Evolutionary conservation across 257 asterid genomes (phyloP), one percentile per base, ranked within the genome.

Genomic region (Rehmannia glutinosa): DNA sequence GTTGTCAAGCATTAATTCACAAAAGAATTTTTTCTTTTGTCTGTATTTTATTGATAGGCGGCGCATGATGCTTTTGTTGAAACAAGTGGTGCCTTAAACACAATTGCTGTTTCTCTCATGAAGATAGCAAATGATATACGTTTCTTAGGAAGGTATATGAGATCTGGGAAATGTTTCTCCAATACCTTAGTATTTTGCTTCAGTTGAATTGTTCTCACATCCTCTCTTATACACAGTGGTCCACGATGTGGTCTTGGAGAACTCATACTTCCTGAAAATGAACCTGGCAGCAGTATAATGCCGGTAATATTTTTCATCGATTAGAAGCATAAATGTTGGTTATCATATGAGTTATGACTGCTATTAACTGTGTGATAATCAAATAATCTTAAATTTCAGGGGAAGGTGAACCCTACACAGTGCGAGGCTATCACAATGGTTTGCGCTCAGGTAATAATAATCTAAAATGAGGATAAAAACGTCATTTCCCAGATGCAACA

Each of bases 211-310:
- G 73, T 65, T 62, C 66, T 73, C 51, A 80, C 70, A 55, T 68
- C 51, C n/a, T 49, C 47, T 71, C 62, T 54, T 50, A 5, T 78
- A 65, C 57, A 17, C 91, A 93, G 99, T 80, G 97, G 97, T 74
- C 99, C 99, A 19, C 96, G 99, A 1, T 94, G 97, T 77, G 99
- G 99, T 76, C 87, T 94, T 10, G 99, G 99, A 23, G 97, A 94
- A 77, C 96, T 91, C 77, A 80, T 85, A 66, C 99, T 94, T 76
- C 99, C 99, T 41, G 99, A 94, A 80, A 94, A 94, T 84, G 99
- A 94, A 81, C 97, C 99, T 27, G 97, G 99, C 69, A 94, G 99
- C 94, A 91, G 99, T 73, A 91, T 94, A 73, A 94, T 94, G 97
- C 99, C 99, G 62, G 97, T 94, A 91, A 73, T 43, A 27, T 45